These are phyloP conservation scores for Zalaria obscura DNA, from an alignment of 2,329 filamentous ascomycete species.

Conservation along the genomic window DNA sequence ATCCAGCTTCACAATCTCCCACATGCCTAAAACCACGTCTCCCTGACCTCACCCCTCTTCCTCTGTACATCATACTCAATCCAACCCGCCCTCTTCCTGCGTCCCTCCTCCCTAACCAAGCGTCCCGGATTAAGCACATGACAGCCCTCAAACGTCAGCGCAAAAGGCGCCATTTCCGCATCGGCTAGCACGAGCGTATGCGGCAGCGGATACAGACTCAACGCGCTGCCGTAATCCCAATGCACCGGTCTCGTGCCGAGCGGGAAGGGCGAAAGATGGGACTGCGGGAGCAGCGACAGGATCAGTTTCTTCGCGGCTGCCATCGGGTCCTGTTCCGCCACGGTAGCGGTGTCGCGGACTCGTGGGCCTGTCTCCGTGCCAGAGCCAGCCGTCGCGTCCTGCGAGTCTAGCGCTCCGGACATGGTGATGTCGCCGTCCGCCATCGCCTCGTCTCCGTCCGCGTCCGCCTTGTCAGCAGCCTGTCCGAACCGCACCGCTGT, in stretches of 20 bases:
- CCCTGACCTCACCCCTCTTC: slow-evolving; percentile 45
- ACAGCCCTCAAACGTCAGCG: slow-evolving; percentile 85
- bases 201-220: slow-evolving; percentile 80
- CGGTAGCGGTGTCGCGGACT: background rate
- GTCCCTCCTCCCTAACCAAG: slow-evolving; percentile 47
- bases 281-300: slow-evolving; percentile 84
- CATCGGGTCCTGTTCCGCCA: slow-evolving; percentile 11
- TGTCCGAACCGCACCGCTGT: slow-evolving; percentile 58
- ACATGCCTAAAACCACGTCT: slow-evolving; percentile 28
- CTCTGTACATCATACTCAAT: slow-evolving; percentile 67
- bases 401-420: slow-evolving; percentile 12
- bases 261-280: slow-evolving; percentile 75
- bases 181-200: slow-evolving; percentile 75
- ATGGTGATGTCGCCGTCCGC: slow-evolving; percentile 10
- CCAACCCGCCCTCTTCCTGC: slow-evolving; percentile 58
- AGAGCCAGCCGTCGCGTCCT: background rate
- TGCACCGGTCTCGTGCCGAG: slow-evolving; percentile 66
- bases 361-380: background rate
- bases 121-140: slow-evolving; percentile 87
- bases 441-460: slow-evolving; percentile 10
- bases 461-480: slow-evolving; percentile 22
- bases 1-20: too few species aligned
- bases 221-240: slow-evolving; percentile 68
- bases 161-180: slow-evolving; percentile 66
- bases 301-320: slow-evolving; percentile 40